Evolutionary conservation across 192 early-diverging fungal genomes (phyloP).

Genomic region (Coemansia umbellata): DNA sequence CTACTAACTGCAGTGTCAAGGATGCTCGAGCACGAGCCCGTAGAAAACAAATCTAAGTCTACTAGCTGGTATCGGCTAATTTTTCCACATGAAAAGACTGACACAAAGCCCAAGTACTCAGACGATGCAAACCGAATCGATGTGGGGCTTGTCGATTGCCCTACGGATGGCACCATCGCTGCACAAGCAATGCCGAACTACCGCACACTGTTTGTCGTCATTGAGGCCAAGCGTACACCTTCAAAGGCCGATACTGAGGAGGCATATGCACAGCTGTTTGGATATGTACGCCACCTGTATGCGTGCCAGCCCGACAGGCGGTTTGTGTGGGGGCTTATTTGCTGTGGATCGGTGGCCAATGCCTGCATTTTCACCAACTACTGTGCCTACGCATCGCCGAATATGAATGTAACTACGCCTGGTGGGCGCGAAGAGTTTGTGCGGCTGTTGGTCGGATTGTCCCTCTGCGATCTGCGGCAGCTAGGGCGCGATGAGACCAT

Average conservation of each 20-base stretch:
- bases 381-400: neutral
- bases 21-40: too few species aligned
- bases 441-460: constrained; percentile 11
- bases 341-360: neutral
- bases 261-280: constrained; percentile 2
- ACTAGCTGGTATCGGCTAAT: neutral
- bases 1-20: too few species aligned
- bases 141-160: neutral
- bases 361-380: constrained; percentile 1
- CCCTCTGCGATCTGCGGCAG: neutral
- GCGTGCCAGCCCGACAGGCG: constrained; percentile 2
- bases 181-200: neutral
- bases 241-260: neutral
- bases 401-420: constrained; percentile 2
- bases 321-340: constrained; percentile 22
- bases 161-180: neutral
- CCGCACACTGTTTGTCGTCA: neutral
- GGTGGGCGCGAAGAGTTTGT: neutral
- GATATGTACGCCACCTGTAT: constrained; percentile 9
- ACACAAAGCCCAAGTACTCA: neutral
- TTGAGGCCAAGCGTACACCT: neutral
- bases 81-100: neutral
- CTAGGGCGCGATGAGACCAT: neutral
- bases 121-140: constrained; percentile 7
- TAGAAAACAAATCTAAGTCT: too few species aligned